Percentiles rank a stretch among this genome's conserved stretches.
Conservation (phyloP, 2,329 filamentous ascomycete genomes). For the Diaporthe longicolla region DNA sequence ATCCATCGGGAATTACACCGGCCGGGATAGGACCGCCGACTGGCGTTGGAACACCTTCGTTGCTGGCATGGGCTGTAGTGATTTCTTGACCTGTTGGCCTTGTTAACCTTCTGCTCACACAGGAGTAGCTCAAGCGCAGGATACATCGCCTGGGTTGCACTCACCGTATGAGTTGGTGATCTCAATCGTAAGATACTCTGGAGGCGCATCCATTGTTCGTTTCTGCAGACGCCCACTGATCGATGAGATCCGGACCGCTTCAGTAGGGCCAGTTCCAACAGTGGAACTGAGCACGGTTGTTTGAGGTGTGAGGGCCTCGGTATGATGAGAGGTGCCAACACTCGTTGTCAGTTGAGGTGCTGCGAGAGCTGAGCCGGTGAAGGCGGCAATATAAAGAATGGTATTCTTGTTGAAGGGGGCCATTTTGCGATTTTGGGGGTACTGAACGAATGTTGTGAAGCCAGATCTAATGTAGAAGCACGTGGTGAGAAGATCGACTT, state of each 20-base stretch:
- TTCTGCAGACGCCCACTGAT: background rate
- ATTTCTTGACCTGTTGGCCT: conserved; percentile 8
- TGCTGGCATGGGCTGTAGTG: conserved; percentile 43
- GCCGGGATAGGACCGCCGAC: conserved; percentile 35
- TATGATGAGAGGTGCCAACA: too few species aligned
- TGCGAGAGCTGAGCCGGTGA: background rate
- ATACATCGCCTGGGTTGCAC: background rate
- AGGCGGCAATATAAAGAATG: background rate
- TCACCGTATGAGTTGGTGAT: conserved; percentile 27
- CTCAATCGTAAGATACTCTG: conserved; percentile 31
- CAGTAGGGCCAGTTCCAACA: background rate
- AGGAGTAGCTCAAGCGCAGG: background rate
- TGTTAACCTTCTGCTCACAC: background rate
- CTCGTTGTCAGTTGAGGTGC: background rate
- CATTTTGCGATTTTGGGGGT: background rate
- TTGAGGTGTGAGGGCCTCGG: too few species aligned
- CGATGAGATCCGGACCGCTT: background rate
- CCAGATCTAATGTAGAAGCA: background rate
- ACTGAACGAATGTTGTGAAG: background rate
- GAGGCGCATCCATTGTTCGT: background rate
- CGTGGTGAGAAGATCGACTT: too few species aligned
- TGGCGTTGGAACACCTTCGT: conserved; percentile 34
- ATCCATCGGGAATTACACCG: conserved; percentile 42
- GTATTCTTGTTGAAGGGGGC: background rate
- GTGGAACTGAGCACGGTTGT: too few species aligned